Conservation (phyloP, 768 basidiomycete species). For the Hericium coralloides region DNA sequence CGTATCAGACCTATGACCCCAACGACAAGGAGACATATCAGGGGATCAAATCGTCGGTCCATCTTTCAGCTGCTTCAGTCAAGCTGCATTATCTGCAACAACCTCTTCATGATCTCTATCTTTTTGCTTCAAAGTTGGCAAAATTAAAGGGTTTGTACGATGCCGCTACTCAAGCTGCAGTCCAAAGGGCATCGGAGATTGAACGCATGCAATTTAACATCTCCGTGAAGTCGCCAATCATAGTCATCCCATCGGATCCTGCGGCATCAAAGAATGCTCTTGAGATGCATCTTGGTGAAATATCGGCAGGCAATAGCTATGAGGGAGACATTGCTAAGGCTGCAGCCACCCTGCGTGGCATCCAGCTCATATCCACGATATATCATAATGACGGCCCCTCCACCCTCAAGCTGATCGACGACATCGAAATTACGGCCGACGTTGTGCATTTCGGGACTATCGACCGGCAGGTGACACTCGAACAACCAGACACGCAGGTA, state of each 20-base stretch:
- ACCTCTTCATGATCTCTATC: slow-evolving; percentile 82
- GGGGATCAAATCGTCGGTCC: slow-evolving; percentile 78
- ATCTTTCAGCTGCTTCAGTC: slow-evolving; percentile 81
- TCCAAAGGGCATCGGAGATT: slow-evolving; percentile 88
- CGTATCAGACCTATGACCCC: slow-evolving; percentile 86
- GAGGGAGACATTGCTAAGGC: slow-evolving; percentile 49
- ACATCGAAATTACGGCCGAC: slow-evolving; percentile 68
- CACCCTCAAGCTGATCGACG: slow-evolving; percentile 82
- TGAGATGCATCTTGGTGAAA: slow-evolving; percentile 81
- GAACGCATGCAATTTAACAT: slow-evolving; percentile 88
- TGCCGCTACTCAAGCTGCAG: slow-evolving; percentile 86
- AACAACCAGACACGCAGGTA: slow-evolving; percentile 72
- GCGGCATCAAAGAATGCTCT: slow-evolving; percentile 56
- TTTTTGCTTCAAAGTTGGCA: slow-evolving; percentile 78
- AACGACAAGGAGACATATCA: slow-evolving; percentile 52
- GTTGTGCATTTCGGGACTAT: slow-evolving; percentile 53
- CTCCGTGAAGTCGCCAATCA: slow-evolving; percentile 85
- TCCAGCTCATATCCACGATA: slow-evolving; percentile 67
- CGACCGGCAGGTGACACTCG: slow-evolving; percentile 39
- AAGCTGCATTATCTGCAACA: slow-evolving; percentile 83
- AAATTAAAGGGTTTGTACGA: slow-evolving; percentile 92
- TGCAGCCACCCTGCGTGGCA: slow-evolving; percentile 69
- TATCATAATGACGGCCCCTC: slow-evolving; percentile 42
- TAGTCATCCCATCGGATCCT: slow-evolving; percentile 75
- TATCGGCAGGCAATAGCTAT: slow-evolving; percentile 72